Evolutionary conservation across 306 rosid genomes (phyloP).

Genomic region (Pachyrhizus erosus): DNA sequence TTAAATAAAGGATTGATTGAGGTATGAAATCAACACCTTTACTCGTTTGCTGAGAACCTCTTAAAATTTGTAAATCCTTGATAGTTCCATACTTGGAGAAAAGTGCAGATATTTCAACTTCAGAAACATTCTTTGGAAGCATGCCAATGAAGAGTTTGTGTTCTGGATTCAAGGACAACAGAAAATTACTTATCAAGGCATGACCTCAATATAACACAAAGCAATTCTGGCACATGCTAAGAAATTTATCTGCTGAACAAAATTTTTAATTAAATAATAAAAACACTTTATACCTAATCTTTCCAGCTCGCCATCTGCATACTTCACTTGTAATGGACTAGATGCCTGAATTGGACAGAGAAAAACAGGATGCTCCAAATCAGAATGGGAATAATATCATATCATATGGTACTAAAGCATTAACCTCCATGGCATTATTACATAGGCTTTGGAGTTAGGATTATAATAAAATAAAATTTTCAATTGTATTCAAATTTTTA

Average conservation of each 20-base stretch:
- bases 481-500: background rate
- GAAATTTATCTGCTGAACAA: slow-evolving; percentile 19
- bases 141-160: slow-evolving; percentile 97
- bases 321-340: slow-evolving; percentile 99
- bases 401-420: slow-evolving; percentile 38
- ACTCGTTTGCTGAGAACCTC: slow-evolving; percentile 97
- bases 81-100: slow-evolving; percentile 78
- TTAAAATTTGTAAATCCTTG: slow-evolving; percentile 89
- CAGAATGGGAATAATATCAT: slow-evolving; percentile 41
- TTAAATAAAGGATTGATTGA: slow-evolving; percentile 20
- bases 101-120: slow-evolving; percentile 77
- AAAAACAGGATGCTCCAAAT: slow-evolving; percentile 44
- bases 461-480: slow-evolving; percentile 17
- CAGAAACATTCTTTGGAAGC: slow-evolving; percentile 97
- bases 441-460: slow-evolving; percentile 7
- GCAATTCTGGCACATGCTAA: slow-evolving; percentile 27
- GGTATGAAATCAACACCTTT: slow-evolving; percentile 64
- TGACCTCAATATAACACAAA: slow-evolving; percentile 17
- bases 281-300: slow-evolving; percentile 76
- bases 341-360: slow-evolving; percentile 80
- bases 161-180: slow-evolving; percentile 59
- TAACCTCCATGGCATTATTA: slow-evolving; percentile 7
- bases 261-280: slow-evolving; percentile 37
- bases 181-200: slow-evolving; percentile 39
- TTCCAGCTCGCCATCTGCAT: slow-evolving; percentile 99